Conservation (phyloP, 495 filamentous ascomycete species). For the Penicillium turbatum region DNA sequence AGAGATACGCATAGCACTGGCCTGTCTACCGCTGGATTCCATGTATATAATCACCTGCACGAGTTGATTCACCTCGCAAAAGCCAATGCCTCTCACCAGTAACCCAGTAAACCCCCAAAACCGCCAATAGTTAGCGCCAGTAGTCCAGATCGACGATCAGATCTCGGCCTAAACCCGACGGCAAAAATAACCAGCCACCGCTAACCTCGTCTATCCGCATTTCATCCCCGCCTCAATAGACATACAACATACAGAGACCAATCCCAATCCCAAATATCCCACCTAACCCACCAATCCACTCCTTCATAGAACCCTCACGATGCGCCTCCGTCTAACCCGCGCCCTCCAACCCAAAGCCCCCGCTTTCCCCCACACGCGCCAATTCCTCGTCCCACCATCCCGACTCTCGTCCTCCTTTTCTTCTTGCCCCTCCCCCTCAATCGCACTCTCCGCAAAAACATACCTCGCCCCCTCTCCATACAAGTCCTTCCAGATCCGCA, state of each 20-base stretch:
- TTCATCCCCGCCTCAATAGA: background rate
- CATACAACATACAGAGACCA: slow-evolving; percentile 1
- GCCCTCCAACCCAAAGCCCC: slow-evolving; percentile 8
- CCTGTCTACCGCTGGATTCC: background rate
- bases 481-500: slow-evolving; percentile 9
- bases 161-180: background rate
- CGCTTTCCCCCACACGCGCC: slow-evolving; percentile 26
- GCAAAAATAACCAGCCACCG: background rate
- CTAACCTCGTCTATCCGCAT: background rate
- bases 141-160: background rate
- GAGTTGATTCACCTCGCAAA: background rate
- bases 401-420: slow-evolving; percentile 1
- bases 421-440: background rate
- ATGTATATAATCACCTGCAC: slow-evolving; percentile 13
- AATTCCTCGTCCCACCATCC: background rate
- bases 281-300: too few species aligned
- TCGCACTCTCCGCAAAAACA: background rate
- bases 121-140: background rate
- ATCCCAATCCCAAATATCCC: background rate
- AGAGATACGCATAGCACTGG: background rate
- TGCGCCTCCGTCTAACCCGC: slow-evolving; percentile 2
- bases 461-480: background rate
- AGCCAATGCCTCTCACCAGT: background rate
- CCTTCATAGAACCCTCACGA: background rate
- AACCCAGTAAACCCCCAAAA: background rate